A percentile compares a stretch with the other conserved stretches of the same genome.
Conservation (phyloP, 139 green algal species). For the Ulvella scutata region DNA sequence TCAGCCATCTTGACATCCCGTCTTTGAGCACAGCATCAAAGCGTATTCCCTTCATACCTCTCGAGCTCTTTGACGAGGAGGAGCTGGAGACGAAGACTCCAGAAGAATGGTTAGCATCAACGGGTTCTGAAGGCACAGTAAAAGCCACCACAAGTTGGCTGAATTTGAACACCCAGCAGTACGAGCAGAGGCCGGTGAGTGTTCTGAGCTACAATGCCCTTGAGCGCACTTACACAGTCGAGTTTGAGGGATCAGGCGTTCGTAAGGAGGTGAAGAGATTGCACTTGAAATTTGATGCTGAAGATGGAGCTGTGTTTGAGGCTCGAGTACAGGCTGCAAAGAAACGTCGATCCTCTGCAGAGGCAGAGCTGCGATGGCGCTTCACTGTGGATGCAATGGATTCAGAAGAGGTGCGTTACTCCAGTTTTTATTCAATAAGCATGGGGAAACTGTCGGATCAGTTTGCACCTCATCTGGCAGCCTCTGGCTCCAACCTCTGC, state of each 20-base stretch:
- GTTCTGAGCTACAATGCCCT: constrained; percentile 14
- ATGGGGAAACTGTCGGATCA: too few relatives aligned
- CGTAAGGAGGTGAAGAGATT: constrained; percentile 24
- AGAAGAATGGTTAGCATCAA: constrained; percentile 13
- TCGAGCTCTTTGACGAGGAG: constrained; percentile 30
- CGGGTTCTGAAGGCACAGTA: neutral
- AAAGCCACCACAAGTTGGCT: neutral
- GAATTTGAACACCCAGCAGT: neutral
- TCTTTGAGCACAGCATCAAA: neutral
- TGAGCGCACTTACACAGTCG: constrained; percentile 9
- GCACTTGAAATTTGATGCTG: constrained; percentile 22
- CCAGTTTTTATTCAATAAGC: too few relatives aligned
- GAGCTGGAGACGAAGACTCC: constrained; percentile 17
- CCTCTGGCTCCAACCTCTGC: too few relatives aligned
- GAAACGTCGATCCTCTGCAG: constrained; percentile 11
- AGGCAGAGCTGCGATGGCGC: constrained; percentile 17
- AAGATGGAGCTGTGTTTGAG: constrained; percentile 12
- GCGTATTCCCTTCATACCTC: constrained; percentile 27
- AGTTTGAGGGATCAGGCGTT: constrained; percentile 1
- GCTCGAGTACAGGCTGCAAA: constrained; percentile 15
- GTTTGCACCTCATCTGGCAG: too few relatives aligned
- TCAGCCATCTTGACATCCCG: constrained; percentile 10
- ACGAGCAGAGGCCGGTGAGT: neutral
- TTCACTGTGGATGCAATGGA: constrained; percentile 24
- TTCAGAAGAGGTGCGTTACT: neutral